Evolutionary conservation across 1,284 basidiomycete genomes (phyloP).

Genomic region (Austroboletus niveus): DNA sequence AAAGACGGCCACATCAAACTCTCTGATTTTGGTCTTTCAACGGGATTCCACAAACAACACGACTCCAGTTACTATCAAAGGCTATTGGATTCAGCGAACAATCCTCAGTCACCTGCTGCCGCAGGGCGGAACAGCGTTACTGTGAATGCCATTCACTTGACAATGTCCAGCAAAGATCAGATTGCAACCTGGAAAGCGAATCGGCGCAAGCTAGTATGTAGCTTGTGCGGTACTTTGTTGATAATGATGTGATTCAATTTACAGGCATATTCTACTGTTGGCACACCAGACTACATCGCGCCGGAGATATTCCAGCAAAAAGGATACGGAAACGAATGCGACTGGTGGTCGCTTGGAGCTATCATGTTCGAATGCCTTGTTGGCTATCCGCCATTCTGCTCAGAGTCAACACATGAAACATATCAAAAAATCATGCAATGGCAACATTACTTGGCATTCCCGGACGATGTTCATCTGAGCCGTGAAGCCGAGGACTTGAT

Average conservation of each 20-base stretch:
- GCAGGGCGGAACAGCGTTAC: slow-evolving; percentile 75
- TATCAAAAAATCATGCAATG: slow-evolving; percentile 99
- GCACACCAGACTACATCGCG: slow-evolving; percentile 98
- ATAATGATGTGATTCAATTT: background rate
- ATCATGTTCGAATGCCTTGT: slow-evolving; percentile 99
- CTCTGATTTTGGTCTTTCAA: slow-evolving; percentile 95
- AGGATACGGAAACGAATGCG: slow-evolving; percentile 97
- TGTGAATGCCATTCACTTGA: slow-evolving; percentile 90
- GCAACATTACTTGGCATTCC: slow-evolving; percentile 85
- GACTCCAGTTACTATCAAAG: slow-evolving; percentile 90
- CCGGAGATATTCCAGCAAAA: slow-evolving; percentile 98
- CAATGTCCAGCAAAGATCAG: slow-evolving; percentile 86
- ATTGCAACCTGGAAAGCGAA: slow-evolving; percentile 99
- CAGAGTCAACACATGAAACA: slow-evolving; percentile 97
- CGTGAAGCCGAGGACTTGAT: slow-evolving; percentile 93
- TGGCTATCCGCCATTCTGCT: slow-evolving; percentile 97
- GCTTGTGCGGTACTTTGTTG: background rate
- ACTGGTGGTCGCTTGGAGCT: slow-evolving; percentile 97
- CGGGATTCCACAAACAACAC: slow-evolving; percentile 93
- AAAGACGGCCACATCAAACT: slow-evolving; percentile 91
- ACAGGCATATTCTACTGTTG: slow-evolving; percentile 98
- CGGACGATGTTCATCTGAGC: slow-evolving; percentile 94
- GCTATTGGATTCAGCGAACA: slow-evolving; percentile 51
- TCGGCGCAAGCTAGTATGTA: slow-evolving; percentile 82
- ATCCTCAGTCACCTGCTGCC: slow-evolving; percentile 32